Evolutionary conservation across 441 rosid species (phyloP).

Genomic region (Erodium texanum): DNA sequence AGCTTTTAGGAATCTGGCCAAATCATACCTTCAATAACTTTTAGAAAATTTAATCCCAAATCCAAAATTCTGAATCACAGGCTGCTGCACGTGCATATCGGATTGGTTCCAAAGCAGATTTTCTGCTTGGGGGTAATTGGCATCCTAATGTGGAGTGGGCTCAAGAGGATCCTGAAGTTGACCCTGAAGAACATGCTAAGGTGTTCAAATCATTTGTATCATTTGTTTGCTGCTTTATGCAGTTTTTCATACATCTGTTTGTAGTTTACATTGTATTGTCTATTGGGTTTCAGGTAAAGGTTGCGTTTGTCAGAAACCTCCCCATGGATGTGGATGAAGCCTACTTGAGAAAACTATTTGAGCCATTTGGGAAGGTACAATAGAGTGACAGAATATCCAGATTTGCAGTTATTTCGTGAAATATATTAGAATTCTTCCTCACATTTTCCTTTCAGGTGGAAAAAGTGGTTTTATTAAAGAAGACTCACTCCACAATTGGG

Average conservation of each 20-base stretch:
- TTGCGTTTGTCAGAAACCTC: conserved; percentile 11
- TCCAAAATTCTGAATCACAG: conserved; percentile 12
- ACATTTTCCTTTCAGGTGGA: conserved; percentile 8
- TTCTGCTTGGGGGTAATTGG: conserved; percentile 9
- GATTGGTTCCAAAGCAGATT: conserved; percentile 11
- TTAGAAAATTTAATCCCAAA: conserved; percentile 5
- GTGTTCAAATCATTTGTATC: conserved; percentile 1
- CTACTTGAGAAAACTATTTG: conserved; percentile 10
- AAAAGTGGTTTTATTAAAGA: conserved; percentile 6
- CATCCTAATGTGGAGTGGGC: conserved; percentile 14
- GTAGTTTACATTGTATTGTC: not conserved
- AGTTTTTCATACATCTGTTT: not conserved
- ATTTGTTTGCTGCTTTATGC: conserved; percentile 3
- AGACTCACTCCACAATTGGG: conserved; percentile 3
- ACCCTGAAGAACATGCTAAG: conserved; percentile 13
- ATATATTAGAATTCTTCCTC: not conserved
- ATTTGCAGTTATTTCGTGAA: not conserved
- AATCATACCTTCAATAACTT: not conserved
- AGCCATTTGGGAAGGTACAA: conserved; percentile 9
- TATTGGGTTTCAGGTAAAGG: conserved; percentile 8
- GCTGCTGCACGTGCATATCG: conserved; percentile 13
- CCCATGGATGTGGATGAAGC: conserved; percentile 8
- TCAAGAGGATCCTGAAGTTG: conserved; percentile 12
- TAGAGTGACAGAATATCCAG: not conserved
- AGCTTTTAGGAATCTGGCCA: conserved; percentile 6